Percentiles rank a stretch among this genome's conserved stretches.
These are phyloP conservation scores for Cryptococcus jaspeensis DNA, from an alignment of 1,284 basidiomycete species.

Conservation along the genomic window DNA sequence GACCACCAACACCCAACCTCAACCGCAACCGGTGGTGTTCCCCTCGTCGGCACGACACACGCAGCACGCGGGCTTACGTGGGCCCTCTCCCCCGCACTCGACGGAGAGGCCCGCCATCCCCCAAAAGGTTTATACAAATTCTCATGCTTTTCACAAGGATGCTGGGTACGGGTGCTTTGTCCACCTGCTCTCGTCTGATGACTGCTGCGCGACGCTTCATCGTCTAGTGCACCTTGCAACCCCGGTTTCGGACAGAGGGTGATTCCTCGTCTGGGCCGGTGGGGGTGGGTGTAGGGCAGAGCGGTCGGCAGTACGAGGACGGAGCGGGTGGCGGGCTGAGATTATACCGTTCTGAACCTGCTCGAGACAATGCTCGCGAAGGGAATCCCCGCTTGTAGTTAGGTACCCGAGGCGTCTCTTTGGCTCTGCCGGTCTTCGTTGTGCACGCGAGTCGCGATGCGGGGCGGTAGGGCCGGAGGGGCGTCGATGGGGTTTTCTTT, in stretches of 20 bases:
- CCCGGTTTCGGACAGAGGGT: too few relatives aligned
- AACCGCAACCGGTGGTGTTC: too few relatives aligned
- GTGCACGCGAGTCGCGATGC: too few relatives aligned
- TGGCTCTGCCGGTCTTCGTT: neutral
- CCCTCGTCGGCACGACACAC: too few relatives aligned
- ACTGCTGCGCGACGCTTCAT: too few relatives aligned
- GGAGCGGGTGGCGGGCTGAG: constrained; percentile 4
- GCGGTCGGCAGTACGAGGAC: neutral
- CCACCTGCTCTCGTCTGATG: neutral
- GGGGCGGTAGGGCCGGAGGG: too few relatives aligned
- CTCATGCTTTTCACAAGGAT: neutral
- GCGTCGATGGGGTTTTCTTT: too few relatives aligned
- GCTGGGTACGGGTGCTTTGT: constrained; percentile 12
- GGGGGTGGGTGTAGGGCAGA: too few relatives aligned
- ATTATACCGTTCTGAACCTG: constrained; percentile 13
- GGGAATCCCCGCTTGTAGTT: constrained; percentile 10
- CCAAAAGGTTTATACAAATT: constrained; percentile 6
- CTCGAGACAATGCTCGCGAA: constrained; percentile 14
- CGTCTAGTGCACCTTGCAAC: too few relatives aligned
- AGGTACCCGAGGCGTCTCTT: too few relatives aligned
- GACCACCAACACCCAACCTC: too few relatives aligned
- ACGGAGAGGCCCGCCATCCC: neutral
- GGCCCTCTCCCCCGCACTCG: neutral
- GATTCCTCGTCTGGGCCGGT: too few relatives aligned
- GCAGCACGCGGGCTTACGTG: neutral